Conservation (phyloP, 345 rosid genomes). For the Geranium rotundifolium region DNA sequence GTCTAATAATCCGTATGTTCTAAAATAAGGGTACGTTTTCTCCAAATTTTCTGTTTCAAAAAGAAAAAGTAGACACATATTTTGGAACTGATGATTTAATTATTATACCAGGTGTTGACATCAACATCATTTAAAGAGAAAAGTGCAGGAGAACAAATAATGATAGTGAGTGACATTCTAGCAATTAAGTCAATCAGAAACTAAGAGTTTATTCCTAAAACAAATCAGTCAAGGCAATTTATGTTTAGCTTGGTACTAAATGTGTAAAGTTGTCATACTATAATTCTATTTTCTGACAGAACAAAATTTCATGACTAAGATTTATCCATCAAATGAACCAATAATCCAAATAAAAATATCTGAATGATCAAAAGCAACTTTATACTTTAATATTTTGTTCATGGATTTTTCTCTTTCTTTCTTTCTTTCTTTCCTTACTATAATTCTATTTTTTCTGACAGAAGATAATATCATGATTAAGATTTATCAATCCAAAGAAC, state of each 20-base stretch:
- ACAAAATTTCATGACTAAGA: neutral
- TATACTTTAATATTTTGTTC: neutral
- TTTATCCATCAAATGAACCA: neutral
- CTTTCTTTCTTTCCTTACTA: too few relatives aligned
- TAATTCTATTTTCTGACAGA: neutral
- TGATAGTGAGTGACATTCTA: neutral
- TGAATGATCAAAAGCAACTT: neutral
- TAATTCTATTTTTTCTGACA: neutral
- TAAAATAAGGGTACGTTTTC: too few relatives aligned
- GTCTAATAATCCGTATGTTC: too few relatives aligned
- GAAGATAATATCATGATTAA: neutral
- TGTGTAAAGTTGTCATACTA: too few relatives aligned
- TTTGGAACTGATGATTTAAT: too few relatives aligned
- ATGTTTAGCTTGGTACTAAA: too few relatives aligned
- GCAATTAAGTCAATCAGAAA: neutral
- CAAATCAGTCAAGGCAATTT: too few relatives aligned
- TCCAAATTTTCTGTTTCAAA: too few relatives aligned
- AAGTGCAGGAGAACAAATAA: neutral
- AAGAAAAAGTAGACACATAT: neutral
- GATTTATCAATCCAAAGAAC: neutral
- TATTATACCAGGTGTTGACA: neutral
- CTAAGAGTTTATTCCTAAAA: neutral
- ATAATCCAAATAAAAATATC: neutral
- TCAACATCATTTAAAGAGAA: neutral
- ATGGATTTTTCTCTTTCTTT: too few relatives aligned